phyloP scores from a whole-genome alignment of 768 basidiomycete genomes.

The Gloeostereum incarnatum region DNA sequence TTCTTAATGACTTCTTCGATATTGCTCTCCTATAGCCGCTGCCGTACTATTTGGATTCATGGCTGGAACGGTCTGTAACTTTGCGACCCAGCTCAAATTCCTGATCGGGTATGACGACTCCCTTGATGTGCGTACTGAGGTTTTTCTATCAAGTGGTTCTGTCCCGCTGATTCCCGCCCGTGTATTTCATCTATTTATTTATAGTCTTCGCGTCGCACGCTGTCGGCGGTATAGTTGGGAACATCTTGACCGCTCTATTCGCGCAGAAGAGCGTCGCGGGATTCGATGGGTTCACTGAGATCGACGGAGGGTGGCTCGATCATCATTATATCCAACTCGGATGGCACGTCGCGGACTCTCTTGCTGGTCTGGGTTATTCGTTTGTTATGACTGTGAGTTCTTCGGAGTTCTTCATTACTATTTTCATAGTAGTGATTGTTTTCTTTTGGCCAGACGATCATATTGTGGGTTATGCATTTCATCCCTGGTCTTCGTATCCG shows the following conservation, averaged over 20 bases:
- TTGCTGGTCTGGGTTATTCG: slow-evolving; percentile 56
- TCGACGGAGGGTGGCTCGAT: slow-evolving; percentile 84
- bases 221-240: slow-evolving; percentile 73
- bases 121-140: slow-evolving; percentile 71
- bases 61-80: slow-evolving; percentile 82
- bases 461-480: slow-evolving; percentile 83
- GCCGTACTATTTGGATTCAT: slow-evolving; percentile 79
- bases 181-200: not conserved
- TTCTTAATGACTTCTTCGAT: not conserved
- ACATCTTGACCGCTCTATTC: slow-evolving; percentile 80
- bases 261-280: slow-evolving; percentile 75
- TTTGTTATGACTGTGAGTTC: slow-evolving; percentile 65
- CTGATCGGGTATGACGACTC: slow-evolving; percentile 67
- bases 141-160: slow-evolving; percentile 4
- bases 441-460: slow-evolving; percentile 43
- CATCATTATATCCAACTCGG: slow-evolving; percentile 76
- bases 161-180: not conserved
- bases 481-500: slow-evolving; percentile 76
- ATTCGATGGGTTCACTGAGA: slow-evolving; percentile 62
- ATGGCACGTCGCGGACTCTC: slow-evolving; percentile 73
- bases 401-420: not conserved
- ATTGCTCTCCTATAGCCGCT: slow-evolving; percentile 39
- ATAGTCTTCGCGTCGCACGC: slow-evolving; percentile 89
- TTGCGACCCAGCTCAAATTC: slow-evolving; percentile 91
- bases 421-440: not conserved